These are phyloP conservation scores for Naumovozyma castellii DNA, from an alignment of 805 yeast genomes.

Conservation along the genomic window DNA sequence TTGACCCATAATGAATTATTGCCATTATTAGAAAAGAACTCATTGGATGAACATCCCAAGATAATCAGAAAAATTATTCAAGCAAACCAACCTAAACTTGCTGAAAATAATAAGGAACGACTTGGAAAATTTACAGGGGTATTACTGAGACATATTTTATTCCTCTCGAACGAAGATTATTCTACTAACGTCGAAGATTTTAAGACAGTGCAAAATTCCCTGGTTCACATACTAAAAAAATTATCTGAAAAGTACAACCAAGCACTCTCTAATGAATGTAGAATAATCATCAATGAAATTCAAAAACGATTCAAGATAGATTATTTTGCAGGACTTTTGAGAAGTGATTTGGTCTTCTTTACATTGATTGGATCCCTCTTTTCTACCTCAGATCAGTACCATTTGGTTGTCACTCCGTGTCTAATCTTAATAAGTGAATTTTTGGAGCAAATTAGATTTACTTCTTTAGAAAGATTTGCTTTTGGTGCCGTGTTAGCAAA, in stretches of 20 bases:
- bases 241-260: slow-evolving; percentile 59
- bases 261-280: slow-evolving; percentile 49
- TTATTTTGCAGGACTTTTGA: slow-evolving; percentile 33
- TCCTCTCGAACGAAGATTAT: slow-evolving; percentile 35
- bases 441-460: slow-evolving; percentile 43
- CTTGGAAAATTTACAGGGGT: slow-evolving; percentile 55
- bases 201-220: slow-evolving; percentile 33
- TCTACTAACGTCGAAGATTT: slow-evolving; percentile 29
- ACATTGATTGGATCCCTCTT: slow-evolving; percentile 65
- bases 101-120: slow-evolving; percentile 72
- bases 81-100: slow-evolving; percentile 64
- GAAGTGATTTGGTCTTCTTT: slow-evolving; percentile 54
- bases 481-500: slow-evolving; percentile 62
- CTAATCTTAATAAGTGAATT: slow-evolving; percentile 63
- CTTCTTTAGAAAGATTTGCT: slow-evolving; percentile 36
- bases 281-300: slow-evolving; percentile 46
- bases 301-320: slow-evolving; percentile 41
- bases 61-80: slow-evolving; percentile 48
- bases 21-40: slow-evolving; percentile 27
- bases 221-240: slow-evolving; percentile 41
- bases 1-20: slow-evolving; percentile 36
- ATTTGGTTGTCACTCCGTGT: slow-evolving; percentile 80
- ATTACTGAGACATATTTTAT: slow-evolving; percentile 51
- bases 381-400: slow-evolving; percentile 94
- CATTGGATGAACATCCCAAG: slow-evolving; percentile 36